Evolutionary conservation across 1,284 basidiomycete species (phyloP), one percentile per base, ranked within the genome.

Genomic region (Cerrena zonata): DNA sequence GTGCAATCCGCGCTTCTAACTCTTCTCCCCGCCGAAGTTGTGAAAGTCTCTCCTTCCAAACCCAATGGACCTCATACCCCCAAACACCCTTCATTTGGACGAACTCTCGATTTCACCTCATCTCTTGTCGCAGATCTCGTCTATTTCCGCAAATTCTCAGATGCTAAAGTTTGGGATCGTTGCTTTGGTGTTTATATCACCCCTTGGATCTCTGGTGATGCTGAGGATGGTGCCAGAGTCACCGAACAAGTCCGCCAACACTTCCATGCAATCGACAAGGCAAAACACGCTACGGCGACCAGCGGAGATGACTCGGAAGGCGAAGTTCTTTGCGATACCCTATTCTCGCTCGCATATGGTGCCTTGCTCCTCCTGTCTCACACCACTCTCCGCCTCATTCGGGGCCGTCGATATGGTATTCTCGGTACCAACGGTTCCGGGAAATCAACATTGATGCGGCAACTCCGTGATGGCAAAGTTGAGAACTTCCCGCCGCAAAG

Each of bases 271-370:
- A 80, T 91, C 52, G 91, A 95, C 69, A 75, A 79, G 80, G 82
- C 76, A 13, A 85, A 82, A 59, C 62, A 78, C 62, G 70, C 73
- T 34, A 63, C 66, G 56, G 58, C 67, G 50, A 53, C 68, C 47
- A 61, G 60, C 52, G 68, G 73, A 55, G 68, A 82, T 60, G 78
- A 79, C 34, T 86, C 86, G 58, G 91, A 91, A 62, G 89, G 84
- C 50, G 91, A 94, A 67, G 70, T 95, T 47, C 76, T 98, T 44
- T 95, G 93, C 68, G 86, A 98, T 65, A 94, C 87, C 0, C 80
- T 94, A 49, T 99, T 99, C 76, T 97, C 94, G 27, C 79, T 99
- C 53, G 96, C 95, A 15, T 99, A 99, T 67, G 95, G 95, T 61
- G 91, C 95, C 56, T 80, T 99, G 26, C 79, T 99, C 13, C 79